phyloP scores from a whole-genome alignment of 2,329 filamentous ascomycete genomes.

The Neofusicoccum parvum region DNA sequence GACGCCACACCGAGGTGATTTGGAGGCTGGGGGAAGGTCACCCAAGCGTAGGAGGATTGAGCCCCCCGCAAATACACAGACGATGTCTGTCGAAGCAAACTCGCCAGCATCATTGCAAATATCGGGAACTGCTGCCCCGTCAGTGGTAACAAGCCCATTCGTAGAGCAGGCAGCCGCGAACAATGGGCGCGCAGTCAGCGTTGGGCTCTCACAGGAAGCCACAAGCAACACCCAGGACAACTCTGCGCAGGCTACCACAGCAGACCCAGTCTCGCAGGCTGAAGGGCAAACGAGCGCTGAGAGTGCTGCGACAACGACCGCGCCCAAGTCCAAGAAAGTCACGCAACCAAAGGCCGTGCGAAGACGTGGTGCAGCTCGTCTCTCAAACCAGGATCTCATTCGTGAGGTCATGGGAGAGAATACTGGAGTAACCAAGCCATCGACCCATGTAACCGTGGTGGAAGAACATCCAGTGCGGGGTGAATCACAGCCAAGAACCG shows the following conservation, averaged over 20 bases:
- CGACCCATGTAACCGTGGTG: neutral
- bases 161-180: neutral
- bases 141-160: neutral
- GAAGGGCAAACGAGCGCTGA: neutral
- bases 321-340: neutral
- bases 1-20: neutral
- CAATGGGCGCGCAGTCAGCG: neutral
- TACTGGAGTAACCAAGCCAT: neutral
- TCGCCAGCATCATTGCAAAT: neutral
- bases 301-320: neutral
- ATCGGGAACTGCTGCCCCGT: neutral
- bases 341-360: constrained; percentile 3
- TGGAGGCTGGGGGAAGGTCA: constrained; percentile 3
- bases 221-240: no score
- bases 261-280: neutral
- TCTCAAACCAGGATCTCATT: constrained; percentile 12
- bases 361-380: neutral
- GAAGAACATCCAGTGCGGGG: neutral
- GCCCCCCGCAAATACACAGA: neutral
- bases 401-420: neutral
- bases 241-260: neutral
- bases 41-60: constrained; percentile 19
- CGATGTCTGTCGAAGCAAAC: neutral
- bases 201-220: neutral
- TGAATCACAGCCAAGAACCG: neutral